Conservation (phyloP, 306 rosid genomes). For the Rubus parviflorus region DNA sequence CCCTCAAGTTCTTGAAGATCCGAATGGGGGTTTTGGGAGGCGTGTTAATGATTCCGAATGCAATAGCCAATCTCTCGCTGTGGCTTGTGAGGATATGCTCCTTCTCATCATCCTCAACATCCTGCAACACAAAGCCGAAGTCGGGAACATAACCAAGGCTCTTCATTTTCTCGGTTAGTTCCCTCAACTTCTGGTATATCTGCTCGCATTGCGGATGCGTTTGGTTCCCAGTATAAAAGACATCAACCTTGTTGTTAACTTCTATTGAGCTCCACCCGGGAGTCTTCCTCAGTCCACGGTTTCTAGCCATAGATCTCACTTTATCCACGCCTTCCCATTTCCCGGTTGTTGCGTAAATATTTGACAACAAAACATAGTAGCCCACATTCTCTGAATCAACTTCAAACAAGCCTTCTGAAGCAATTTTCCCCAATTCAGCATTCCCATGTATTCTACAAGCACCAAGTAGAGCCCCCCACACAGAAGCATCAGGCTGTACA, state of each 20-base stretch:
- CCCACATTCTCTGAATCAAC: conserved; percentile 45
- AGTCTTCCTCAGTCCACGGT: conserved; percentile 42
- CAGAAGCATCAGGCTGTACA: conserved; percentile 45
- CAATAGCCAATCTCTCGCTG: conserved; percentile 54
- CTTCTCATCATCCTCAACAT: conserved; percentile 57
- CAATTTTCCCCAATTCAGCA: conserved; percentile 39
- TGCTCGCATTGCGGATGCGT: conserved; percentile 48
- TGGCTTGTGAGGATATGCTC: conserved; percentile 47
- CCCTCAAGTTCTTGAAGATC: conserved; percentile 56
- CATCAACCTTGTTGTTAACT: conserved; percentile 50
- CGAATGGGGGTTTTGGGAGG: conserved; percentile 39
- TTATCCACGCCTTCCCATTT: conserved; percentile 49
- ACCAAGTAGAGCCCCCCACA: conserved; percentile 63
- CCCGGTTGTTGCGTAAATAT: conserved; percentile 45
- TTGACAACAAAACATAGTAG: conserved; percentile 50
- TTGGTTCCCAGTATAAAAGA: conserved; percentile 45
- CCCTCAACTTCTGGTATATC: conserved; percentile 38
- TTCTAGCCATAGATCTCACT: conserved; percentile 48
- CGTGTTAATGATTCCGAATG: conserved; percentile 43
- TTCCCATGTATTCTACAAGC: conserved; percentile 58
- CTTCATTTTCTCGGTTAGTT: conserved; percentile 44
- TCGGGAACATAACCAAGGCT: conserved; percentile 49
- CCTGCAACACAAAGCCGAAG: conserved; percentile 49
- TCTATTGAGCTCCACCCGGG: conserved; percentile 63
- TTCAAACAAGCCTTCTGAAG: conserved; percentile 48